These are phyloP conservation scores for Thecaphora thlaspeos DNA, from an alignment of 1,284 basidiomycete species.

Conservation along the genomic window DNA sequence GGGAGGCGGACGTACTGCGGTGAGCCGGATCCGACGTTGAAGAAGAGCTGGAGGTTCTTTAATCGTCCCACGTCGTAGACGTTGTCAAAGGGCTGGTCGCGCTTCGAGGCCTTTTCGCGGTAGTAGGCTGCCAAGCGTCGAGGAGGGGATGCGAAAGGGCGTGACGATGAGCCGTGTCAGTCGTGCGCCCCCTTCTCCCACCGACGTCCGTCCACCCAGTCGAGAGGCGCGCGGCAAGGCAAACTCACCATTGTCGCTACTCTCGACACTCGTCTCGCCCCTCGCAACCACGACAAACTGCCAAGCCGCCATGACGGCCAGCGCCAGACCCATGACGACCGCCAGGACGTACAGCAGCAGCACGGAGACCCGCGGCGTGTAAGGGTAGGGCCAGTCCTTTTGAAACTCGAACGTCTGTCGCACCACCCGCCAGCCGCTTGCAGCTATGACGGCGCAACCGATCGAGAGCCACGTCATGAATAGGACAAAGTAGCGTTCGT, in stretches of 20 bases:
- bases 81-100: slow-evolving; percentile 73
- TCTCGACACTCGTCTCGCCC: slow-evolving; percentile 90
- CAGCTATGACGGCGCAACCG: slow-evolving; percentile 40
- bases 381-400: slow-evolving; percentile 65
- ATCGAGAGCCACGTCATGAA: slow-evolving; percentile 70
- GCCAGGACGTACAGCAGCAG: slow-evolving; percentile 67
- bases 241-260: slow-evolving; percentile 70
- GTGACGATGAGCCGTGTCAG: no score
- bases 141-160: no score
- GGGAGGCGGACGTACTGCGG: slow-evolving; percentile 4
- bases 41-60: slow-evolving; percentile 78
- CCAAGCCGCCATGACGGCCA: slow-evolving; percentile 76
- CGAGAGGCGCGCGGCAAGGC: not conserved
- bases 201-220: no score
- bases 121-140: no score
- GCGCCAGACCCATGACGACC: slow-evolving; percentile 71
- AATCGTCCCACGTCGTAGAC: slow-evolving; percentile 80
- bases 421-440: slow-evolving; percentile 21
- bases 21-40: slow-evolving; percentile 72
- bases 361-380: slow-evolving; percentile 70
- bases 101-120: slow-evolving; percentile 67
- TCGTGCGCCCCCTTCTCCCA: no score
- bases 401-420: slow-evolving; percentile 12
- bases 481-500: slow-evolving; percentile 91
- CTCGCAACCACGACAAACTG: slow-evolving; percentile 73